Percentiles rank a stretch among this genome's conserved stretches.
These are phyloP conservation scores for Colletotrichum lindemuthianum DNA, from an alignment of 2,329 filamentous ascomycete species.

Conservation along the genomic window DNA sequence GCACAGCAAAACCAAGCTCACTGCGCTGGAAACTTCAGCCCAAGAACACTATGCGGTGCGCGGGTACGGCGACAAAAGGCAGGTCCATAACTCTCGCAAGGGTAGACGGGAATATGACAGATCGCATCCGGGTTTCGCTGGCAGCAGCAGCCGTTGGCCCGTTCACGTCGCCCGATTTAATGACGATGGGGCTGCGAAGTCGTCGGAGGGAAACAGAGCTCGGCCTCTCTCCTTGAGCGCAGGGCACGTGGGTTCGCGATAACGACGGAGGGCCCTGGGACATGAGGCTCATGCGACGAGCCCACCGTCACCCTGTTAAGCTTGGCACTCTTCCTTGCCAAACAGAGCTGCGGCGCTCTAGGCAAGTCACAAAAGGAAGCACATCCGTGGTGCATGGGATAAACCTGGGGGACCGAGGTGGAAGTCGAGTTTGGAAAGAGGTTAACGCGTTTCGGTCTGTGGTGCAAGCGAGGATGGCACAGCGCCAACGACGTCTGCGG, in stretches of 20 bases:
- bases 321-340: not conserved
- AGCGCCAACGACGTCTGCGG: conserved; percentile 9
- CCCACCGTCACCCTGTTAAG: conserved; percentile 1
- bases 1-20: conserved; percentile 14
- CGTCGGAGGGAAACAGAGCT: conserved; percentile 18
- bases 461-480: conserved; percentile 13
- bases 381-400: not conserved
- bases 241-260: conserved; percentile 12
- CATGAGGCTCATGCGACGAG: conserved; percentile 26
- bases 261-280: conserved; percentile 5
- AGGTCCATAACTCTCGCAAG: conserved; percentile 19
- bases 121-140: conserved; percentile 18
- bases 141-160: conserved; percentile 26
- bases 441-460: conserved; percentile 25
- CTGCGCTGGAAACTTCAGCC: conserved; percentile 4
- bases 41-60: not conserved
- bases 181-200: conserved; percentile 4
- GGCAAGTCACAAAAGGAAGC: conserved; percentile 9
- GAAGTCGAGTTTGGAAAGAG: conserved; percentile 6
- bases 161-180: conserved; percentile 5
- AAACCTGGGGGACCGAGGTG: not conserved
- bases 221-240: conserved; percentile 16
- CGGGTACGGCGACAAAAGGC: not conserved
- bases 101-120: conserved; percentile 4
- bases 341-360: not conserved